A percentile compares a stretch with the other conserved stretches of the same genome.
These are phyloP conservation scores for Hippophae gyantsensis DNA, from an alignment of 306 rosid species.

Conservation along the genomic window DNA sequence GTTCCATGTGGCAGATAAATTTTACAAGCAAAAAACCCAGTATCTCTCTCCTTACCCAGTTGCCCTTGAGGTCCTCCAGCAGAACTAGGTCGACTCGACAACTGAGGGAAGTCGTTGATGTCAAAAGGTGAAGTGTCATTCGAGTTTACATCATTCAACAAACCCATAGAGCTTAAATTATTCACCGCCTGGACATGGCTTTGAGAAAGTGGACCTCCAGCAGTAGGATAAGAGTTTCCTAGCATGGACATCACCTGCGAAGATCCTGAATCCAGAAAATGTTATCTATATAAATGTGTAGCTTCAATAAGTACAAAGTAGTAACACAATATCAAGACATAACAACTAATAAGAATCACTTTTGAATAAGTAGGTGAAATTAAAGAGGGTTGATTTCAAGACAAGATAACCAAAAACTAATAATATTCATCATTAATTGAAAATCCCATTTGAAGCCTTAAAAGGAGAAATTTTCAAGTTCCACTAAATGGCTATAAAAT, in stretches of 20 bases:
- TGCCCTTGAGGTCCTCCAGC: constrained; percentile 99
- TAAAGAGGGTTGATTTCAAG: no score
- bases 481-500: no score
- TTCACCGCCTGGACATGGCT: constrained; percentile 65
- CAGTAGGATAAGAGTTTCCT: constrained; percentile 72
- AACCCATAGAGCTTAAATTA: constrained; percentile 77
- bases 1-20: neutral
- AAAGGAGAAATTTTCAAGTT: no score
- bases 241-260: constrained; percentile 83
- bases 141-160: constrained; percentile 88
- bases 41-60: constrained; percentile 43
- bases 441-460: no score
- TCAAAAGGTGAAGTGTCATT: constrained; percentile 80
- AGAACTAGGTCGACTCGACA: constrained; percentile 87
- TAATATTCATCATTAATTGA: no score
- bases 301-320: neutral
- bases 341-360: no score
- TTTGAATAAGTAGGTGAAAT: no score
- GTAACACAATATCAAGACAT: neutral
- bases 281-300: constrained; percentile 16
- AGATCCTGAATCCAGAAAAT: constrained; percentile 66
- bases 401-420: no score
- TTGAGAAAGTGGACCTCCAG: constrained; percentile 87
- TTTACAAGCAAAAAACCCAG: neutral
- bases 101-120: constrained; percentile 84